Evolutionary conservation across 2,329 filamentous ascomycete genomes (phyloP), one percentile per base, ranked within the genome.

Genomic region (Diaporthe citrichinensis): DNA sequence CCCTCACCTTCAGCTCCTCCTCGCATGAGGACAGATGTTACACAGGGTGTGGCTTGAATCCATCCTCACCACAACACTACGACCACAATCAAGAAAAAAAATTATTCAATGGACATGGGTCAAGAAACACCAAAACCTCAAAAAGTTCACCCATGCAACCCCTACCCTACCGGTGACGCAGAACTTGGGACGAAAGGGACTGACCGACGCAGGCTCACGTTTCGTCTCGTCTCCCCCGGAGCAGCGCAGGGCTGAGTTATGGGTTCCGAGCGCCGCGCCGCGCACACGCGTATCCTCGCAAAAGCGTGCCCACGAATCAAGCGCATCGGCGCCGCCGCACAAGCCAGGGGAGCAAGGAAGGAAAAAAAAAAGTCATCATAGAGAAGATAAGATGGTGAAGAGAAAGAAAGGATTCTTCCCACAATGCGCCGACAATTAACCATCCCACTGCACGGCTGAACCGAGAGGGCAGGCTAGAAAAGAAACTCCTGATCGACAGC

Each of bases 141-240:
- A 44, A n/a, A n/a, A 23, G 15, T 31, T 6, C 31, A 28, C 23
- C 62, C 61, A n/a, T 46, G 41, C 61, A 65, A 9, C 5, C 25
- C 14, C 15, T 15, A 31, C n/a, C 44, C 44, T 51, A 49, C 23
- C 36, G 34, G 46, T 23, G 34, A 55, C n/a, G 34, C 65, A 55
- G n/a, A 25, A 55, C 34, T 69, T 69, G 65, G 65, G 65, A 69
- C 65, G 65, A 69, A 41, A 69, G 49, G 49, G 49, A 69, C 65
- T 55, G 65, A 69, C 65, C 65, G 65, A 69, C 65, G 65, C 65
- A 69, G 65, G 65, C 65, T 69, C 46, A 20, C n/a, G 65, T 69
- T 69, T 69, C 65, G 65, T 69, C 46, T 69, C 34, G 12, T 55
- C 46, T 69, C 49, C 65, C 46, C 46, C 10, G 31, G 46, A 20